Conservation (phyloP, 768 basidiomycete species). For the Gloeophyllum trabeum region DNA sequence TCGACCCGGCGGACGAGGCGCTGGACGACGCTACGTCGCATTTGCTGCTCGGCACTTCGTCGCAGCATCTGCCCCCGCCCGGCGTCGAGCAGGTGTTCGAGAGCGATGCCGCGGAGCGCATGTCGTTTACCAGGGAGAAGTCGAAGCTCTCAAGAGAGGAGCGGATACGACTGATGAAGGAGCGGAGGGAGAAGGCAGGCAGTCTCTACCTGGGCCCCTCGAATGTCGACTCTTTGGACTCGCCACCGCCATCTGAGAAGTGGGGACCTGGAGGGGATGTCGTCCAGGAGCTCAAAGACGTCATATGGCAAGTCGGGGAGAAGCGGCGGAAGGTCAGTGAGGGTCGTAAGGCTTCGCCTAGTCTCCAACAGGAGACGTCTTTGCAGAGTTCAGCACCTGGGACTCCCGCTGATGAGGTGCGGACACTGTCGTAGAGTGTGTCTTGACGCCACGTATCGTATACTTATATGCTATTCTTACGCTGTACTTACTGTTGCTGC, state of each 20-base stretch:
- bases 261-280: conserved; percentile 75
- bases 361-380: too few relatives aligned
- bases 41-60: conserved; percentile 37
- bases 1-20: conserved; percentile 14
- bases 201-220: conserved; percentile 15
- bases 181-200: conserved; percentile 33
- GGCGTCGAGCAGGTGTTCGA: conserved; percentile 84
- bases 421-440: too few relatives aligned
- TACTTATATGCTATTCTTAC: too few relatives aligned
- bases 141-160: conserved; percentile 67
- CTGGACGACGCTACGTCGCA: conserved; percentile 54
- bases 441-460: too few relatives aligned
- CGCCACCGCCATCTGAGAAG: conserved; percentile 24
- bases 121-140: conserved; percentile 38
- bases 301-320: conserved; percentile 81
- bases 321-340: conserved; percentile 41
- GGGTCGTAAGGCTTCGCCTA: too few relatives aligned
- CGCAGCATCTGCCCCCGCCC: conserved; percentile 45
- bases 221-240: neutral
- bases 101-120: conserved; percentile 34
- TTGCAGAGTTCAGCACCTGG: too few relatives aligned
- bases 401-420: too few relatives aligned
- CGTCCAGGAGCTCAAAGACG: conserved; percentile 76
- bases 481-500: too few relatives aligned
- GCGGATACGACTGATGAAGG: conserved; percentile 50